Conservation (phyloP, 345 rosid species). For the Eucalyptus victrix region DNA sequence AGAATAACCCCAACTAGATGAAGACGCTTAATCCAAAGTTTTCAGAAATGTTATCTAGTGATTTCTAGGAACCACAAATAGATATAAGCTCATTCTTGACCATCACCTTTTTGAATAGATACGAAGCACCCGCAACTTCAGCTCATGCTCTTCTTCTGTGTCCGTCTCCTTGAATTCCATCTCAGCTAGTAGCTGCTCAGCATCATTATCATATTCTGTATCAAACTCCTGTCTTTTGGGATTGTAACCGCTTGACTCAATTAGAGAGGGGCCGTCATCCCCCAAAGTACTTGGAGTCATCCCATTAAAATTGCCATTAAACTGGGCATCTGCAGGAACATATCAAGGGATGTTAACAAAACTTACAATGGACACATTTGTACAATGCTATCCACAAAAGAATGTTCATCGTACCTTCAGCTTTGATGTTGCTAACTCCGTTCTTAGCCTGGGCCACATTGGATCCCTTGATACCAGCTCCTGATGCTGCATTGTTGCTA, state of each 20-base stretch:
- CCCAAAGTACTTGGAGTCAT: constrained; percentile 47
- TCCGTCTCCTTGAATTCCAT: constrained; percentile 95
- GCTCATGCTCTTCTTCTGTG: constrained; percentile 72
- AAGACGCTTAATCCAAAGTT: background rate
- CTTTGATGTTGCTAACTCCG: constrained; percentile 1
- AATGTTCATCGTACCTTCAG: background rate
- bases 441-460: constrained; percentile 26
- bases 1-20: background rate
- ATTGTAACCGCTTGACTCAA: constrained; percentile 74
- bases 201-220: constrained; percentile 92
- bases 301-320: constrained; percentile 51
- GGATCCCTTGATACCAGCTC: constrained; percentile 25
- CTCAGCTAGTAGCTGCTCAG: constrained; percentile 91
- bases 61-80: background rate
- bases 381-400: background rate
- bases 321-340: constrained; percentile 39
- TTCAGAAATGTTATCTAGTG: background rate
- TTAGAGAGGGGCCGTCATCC: constrained; percentile 54
- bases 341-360: background rate
- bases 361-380: background rate
- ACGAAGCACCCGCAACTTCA: constrained; percentile 74
- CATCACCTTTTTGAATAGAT: constrained; percentile 76
- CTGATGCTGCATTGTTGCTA: constrained; percentile 12
- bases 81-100: background rate
- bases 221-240: constrained; percentile 82